These are phyloP conservation scores for grape (Vitis vinifera) DNA, from an alignment of 164 flowering plant genomes.

Conservation along the genomic window ASM3070453v1 NC_081813.1:4085501-4086000, in stretches of 20 bases:
- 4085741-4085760: neutral
- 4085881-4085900: too few species aligned
- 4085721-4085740: slow-evolving; percentile 4
- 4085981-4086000: too few species aligned
- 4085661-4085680: slow-evolving; percentile 86
- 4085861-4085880: neutral
- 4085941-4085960: too few species aligned
- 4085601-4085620: slow-evolving; percentile 91
- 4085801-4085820: too few species aligned
- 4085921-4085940: too few species aligned
- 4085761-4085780: neutral
- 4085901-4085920: too few species aligned
- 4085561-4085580: slow-evolving; percentile 55
- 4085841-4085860: neutral
- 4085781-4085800: neutral
- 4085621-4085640: slow-evolving; percentile 80
- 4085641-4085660: slow-evolving; percentile 87
- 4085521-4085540: slow-evolving; percentile 56
- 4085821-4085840: neutral
- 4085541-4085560: slow-evolving; percentile 45
- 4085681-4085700: slow-evolving; percentile 91
- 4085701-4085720: slow-evolving; percentile 44
- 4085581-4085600: slow-evolving; percentile 67
- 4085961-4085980: too few species aligned
- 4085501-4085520: slow-evolving; percentile 84